These are phyloP conservation scores for Chrysosporium queenslandicum DNA, from an alignment of 2,329 filamentous ascomycete species.

Conservation along the genomic window DNA sequence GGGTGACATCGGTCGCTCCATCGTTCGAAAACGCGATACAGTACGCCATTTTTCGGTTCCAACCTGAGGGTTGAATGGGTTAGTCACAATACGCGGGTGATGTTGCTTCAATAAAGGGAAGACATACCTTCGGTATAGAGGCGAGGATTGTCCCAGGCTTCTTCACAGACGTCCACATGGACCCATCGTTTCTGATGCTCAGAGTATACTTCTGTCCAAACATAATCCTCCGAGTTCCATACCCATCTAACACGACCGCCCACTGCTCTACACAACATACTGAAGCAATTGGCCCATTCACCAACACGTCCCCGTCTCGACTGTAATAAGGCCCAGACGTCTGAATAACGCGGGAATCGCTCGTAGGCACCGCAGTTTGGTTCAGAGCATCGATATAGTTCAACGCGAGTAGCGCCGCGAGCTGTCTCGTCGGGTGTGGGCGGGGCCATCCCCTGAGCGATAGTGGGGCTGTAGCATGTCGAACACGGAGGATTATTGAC, in stretches of 20 bases:
- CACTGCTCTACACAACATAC: slow-evolving; percentile 90
- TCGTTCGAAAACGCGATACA: slow-evolving; percentile 95
- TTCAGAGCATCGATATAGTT: slow-evolving; percentile 79
- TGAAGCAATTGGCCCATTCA: slow-evolving; percentile 98
- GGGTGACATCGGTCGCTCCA: slow-evolving; percentile 59
- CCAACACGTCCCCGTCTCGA: slow-evolving; percentile 77
- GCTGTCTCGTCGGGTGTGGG: slow-evolving; percentile 83
- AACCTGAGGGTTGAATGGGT: slow-evolving; percentile 43
- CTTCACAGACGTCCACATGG: slow-evolving; percentile 92
- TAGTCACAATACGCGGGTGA: slow-evolving; percentile 4
- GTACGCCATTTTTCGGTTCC: slow-evolving; percentile 94
- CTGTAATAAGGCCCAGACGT: slow-evolving; percentile 86
- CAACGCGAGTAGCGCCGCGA: slow-evolving; percentile 75
- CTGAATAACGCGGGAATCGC: slow-evolving; percentile 86
- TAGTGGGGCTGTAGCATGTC: slow-evolving; percentile 69
- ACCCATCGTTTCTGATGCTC: slow-evolving; percentile 89
- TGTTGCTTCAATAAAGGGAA: slow-evolving; percentile 10
- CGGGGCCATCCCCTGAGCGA: slow-evolving; percentile 70
- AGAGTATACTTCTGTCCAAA: slow-evolving; percentile 97
- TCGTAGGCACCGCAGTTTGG: slow-evolving; percentile 66
- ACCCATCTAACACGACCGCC: slow-evolving; percentile 91
- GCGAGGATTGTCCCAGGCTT: slow-evolving; percentile 86
- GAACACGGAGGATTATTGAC: slow-evolving; percentile 90
- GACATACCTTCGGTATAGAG: slow-evolving; percentile 72
- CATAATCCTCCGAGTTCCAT: slow-evolving; percentile 95